A percentile compares a stretch with the other conserved stretches of the same genome.
These are phyloP conservation scores for Aureobasidium leucospermi DNA, from an alignment of 2,329 filamentous ascomycete species.

Conservation along the genomic window DNA sequence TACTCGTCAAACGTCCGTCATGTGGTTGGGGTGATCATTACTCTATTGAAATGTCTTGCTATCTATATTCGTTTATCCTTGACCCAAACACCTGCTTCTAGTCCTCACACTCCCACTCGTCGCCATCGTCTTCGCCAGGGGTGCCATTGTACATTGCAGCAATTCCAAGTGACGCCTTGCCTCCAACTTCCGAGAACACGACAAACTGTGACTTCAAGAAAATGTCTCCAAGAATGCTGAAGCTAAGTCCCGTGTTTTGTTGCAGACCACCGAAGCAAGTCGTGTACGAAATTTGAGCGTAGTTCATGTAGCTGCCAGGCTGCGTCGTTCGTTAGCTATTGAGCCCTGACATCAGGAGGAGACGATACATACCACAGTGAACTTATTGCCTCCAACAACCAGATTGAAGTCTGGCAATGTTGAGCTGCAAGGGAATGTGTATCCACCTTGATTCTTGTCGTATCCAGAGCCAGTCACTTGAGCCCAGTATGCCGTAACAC, in stretches of 20 bases:
- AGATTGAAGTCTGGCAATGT: conserved; percentile 36
- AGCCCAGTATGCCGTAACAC: conserved; percentile 34
- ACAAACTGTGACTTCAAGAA: conserved; percentile 70
- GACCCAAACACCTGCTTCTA: background rate
- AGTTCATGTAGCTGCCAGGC: conserved; percentile 37
- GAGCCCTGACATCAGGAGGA: background rate
- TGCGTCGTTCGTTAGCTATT: background rate
- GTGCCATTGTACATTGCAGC: conserved; percentile 11
- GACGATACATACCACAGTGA: conserved; percentile 13
- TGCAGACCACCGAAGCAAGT: conserved; percentile 61
- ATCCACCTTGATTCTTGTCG: conserved; percentile 33
- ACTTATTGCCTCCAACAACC: conserved; percentile 43
- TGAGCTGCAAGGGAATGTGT: conserved; percentile 34
- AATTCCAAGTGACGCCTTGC: conserved; percentile 12
- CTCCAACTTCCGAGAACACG: conserved; percentile 45
- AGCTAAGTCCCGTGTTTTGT: conserved; percentile 43
- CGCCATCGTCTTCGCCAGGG: conserved; percentile 23
- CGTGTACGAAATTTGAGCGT: conserved; percentile 41
- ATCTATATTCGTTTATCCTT: background rate
- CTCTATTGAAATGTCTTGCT: conserved; percentile 7
- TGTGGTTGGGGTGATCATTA: background rate
- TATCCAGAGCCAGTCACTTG: conserved; percentile 32
- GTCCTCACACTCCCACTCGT: conserved; percentile 9
- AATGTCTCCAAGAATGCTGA: conserved; percentile 64
- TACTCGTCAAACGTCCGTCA: background rate